Percentiles rank a stretch among this genome's conserved stretches.
Conservation (phyloP, 208 protist genomes). For the Acanthamoeba lenticulata region DNA sequence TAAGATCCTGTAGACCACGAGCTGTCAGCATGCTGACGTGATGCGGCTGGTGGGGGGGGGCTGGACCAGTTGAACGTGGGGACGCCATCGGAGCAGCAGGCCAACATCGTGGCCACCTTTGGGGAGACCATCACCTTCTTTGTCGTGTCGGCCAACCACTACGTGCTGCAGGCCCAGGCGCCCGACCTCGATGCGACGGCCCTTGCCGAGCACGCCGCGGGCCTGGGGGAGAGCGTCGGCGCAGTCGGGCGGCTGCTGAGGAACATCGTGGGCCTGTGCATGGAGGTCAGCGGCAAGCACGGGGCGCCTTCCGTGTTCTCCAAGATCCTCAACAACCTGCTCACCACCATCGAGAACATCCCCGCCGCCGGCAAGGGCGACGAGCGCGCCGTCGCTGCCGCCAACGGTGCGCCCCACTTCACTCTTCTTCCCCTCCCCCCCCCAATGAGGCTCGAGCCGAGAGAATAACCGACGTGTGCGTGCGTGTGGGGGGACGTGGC, state of each 20-base stretch:
- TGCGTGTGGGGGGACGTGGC: background rate
- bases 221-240: background rate
- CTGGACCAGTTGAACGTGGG: background rate
- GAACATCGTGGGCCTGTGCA: background rate
- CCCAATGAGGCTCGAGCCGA: too few relatives aligned
- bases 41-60: background rate
- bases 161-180: slow-evolving; percentile 16
- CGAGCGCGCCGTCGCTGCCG: background rate
- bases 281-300: slow-evolving; percentile 20
- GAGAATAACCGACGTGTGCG: too few relatives aligned
- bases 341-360: slow-evolving; percentile 18
- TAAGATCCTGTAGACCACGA: background rate
- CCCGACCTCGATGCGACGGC: background rate
- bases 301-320: background rate
- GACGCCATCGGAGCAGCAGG: slow-evolving; percentile 4
- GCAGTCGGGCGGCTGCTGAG: background rate
- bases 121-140: slow-evolving; percentile 42
- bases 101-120: background rate
- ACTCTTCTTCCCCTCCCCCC: background rate
- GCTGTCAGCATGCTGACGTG: background rate
- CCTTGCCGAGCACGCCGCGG: background rate
- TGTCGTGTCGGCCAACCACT: slow-evolving; percentile 48
- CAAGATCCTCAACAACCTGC: slow-evolving; percentile 31
- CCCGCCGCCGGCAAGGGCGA: background rate
- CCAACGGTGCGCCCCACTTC: background rate